Evolutionary conservation across 495 filamentous ascomycete species (phyloP).

Genomic region (Sordaria brevicollis): DNA sequence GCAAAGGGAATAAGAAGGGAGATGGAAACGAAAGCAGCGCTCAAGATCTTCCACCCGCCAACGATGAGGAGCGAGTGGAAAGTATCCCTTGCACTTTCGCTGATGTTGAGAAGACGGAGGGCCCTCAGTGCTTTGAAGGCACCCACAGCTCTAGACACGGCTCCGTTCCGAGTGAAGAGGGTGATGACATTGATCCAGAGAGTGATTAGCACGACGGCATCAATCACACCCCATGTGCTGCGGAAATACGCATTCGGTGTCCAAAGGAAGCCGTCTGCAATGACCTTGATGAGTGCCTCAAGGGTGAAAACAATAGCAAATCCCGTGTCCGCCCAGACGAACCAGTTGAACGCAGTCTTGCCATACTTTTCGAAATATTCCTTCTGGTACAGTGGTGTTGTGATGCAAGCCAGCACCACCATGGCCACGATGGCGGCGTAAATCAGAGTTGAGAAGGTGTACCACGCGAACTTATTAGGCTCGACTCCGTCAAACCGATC

Average conservation of each 20-base stretch:
- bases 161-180: slow-evolving; percentile 64
- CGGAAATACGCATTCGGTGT: slow-evolving; percentile 96
- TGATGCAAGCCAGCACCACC: slow-evolving; percentile 90
- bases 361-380: slow-evolving; percentile 55
- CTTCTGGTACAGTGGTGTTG: slow-evolving; percentile 87
- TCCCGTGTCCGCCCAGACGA: slow-evolving; percentile 79
- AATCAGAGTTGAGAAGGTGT: slow-evolving; percentile 83
- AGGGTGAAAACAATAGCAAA: slow-evolving; percentile 83
- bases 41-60: slow-evolving; percentile 82
- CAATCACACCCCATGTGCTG: slow-evolving; percentile 94
- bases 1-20: slow-evolving; percentile 94
- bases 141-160: slow-evolving; percentile 79
- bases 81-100: slow-evolving; percentile 88
- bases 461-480: slow-evolving; percentile 83
- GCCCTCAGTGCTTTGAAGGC: slow-evolving; percentile 98
- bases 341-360: slow-evolving; percentile 58
- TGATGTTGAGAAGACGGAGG: slow-evolving; percentile 84
- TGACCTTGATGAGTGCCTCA: slow-evolving; percentile 84
- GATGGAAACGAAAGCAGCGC: slow-evolving; percentile 82
- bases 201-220: slow-evolving; percentile 83
- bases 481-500: slow-evolving; percentile 78
- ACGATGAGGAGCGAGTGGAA: slow-evolving; percentile 95
- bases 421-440: slow-evolving; percentile 93
- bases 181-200: slow-evolving; percentile 93
- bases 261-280: slow-evolving; percentile 95